These are phyloP conservation scores for Geranomyces michiganensis DNA, from an alignment of 192 early-diverging fungal genomes.

Conservation along the genomic window DNA sequence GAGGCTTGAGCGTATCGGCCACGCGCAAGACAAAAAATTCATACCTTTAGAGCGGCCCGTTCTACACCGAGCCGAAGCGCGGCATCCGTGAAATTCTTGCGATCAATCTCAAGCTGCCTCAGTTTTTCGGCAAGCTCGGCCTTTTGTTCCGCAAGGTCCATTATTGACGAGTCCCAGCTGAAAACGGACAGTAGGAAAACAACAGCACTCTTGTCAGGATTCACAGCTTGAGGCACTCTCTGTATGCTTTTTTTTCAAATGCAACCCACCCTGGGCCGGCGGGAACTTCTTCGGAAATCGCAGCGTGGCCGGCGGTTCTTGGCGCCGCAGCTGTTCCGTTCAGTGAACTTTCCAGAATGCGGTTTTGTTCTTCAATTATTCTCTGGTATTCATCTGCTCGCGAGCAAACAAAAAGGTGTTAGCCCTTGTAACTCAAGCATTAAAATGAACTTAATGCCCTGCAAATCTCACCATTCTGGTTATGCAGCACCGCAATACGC, in stretches of 20 bases:
- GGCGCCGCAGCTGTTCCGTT: conserved; percentile 11
- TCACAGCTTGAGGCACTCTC: no score
- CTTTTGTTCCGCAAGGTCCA: conserved; percentile 29
- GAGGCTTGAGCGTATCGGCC: no score
- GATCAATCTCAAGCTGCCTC: conserved; percentile 65
- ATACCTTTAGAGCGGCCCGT: conserved; percentile 50
- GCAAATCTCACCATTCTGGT: conserved; percentile 1
- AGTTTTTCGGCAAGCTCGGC: conserved; percentile 48
- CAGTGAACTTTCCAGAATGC: conserved; percentile 41
- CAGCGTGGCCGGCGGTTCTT: neutral
- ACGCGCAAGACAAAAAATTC: no score
- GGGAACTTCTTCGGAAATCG: no score
- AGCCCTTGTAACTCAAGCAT: neutral
- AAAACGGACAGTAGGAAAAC: neutral
- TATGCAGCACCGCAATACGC: conserved; percentile 36
- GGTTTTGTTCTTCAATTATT: conserved; percentile 51
- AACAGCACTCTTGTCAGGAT: neutral
- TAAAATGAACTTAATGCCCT: neutral
- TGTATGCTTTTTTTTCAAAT: no score
- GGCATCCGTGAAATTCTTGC: conserved; percentile 67
- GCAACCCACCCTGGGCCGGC: no score
- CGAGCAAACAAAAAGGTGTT: no score
- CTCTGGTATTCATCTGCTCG: conserved; percentile 43
- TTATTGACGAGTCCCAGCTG: conserved; percentile 22
- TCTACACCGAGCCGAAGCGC: conserved; percentile 73